Evolutionary conservation across 2,329 filamentous ascomycete species (phyloP), one percentile per base, ranked within the genome.

Genomic region (Aspergillus fischeri): DNA sequence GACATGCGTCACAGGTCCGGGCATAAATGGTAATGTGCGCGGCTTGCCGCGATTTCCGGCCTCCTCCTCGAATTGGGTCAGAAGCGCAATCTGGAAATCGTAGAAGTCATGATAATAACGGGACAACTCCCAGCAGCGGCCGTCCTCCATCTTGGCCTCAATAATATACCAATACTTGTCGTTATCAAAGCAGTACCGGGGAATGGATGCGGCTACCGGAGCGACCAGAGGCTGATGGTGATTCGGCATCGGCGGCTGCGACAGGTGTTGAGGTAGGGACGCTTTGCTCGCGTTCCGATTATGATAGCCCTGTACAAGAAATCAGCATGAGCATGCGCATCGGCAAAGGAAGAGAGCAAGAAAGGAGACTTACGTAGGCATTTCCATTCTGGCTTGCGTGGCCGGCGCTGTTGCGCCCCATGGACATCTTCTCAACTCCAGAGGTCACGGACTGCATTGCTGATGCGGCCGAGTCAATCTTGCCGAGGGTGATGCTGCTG

Each of bases 91-190:
- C 73, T 99, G 94, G 73, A 97, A 93, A 74, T 97, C 94, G 77
- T 97, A 99, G 71, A 99, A 99, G 77, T 97, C 94, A 73, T 97
- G 92, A 70, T 99, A 99, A 70, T 96, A 94, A 61, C 94, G 86
- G 42, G 91, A 93, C 51, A 99, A 79, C 71, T 97, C 92, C 92
- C 92, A 97, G 70, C 90, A 88, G 49, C 90, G 84, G 50, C 92
- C 92, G 70, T 97, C 92, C 69, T 96, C 91, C 74, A 97, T 85
- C 67, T 88, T 83, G 25, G 90, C 91, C 73, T 97, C 92, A 58
- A 99, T 93, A 54, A 97, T 90, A 70, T 97, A 99, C 91, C 94
- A 97, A 75, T 97, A 97, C 73, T 97, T 97, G 66, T 97, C 92
- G 70, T 97, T 93, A 58, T 92, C 91, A 69, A 95, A 97, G 73